Conservation (phyloP, 495 filamentous ascomycete species). For the Penicillium atrosanguineum region DNA sequence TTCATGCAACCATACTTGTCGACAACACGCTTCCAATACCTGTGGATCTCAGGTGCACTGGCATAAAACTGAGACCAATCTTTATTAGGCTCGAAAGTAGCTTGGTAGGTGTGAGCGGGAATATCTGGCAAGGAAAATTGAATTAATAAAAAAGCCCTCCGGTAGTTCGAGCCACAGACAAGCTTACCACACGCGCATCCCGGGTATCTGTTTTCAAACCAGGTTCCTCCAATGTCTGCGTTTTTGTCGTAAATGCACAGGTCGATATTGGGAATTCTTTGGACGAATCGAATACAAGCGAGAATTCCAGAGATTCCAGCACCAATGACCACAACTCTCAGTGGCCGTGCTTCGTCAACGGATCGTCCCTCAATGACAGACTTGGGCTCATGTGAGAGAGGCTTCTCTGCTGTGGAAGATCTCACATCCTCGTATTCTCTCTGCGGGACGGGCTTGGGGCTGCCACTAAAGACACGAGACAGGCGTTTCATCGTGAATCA, state of each 20-base stretch:
- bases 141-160: not conserved
- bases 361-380: slow-evolving; percentile 43
- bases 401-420: not conserved
- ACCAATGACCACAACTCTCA: slow-evolving; percentile 62
- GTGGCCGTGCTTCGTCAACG: slow-evolving; percentile 54
- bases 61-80: slow-evolving; percentile 62
- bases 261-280: slow-evolving; percentile 56
- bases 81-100: slow-evolving; percentile 52
- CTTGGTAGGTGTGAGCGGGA: slow-evolving; percentile 49
- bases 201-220: slow-evolving; percentile 70
- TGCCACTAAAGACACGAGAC: slow-evolving; percentile 11
- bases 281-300: slow-evolving; percentile 57
- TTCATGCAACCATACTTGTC: slow-evolving; percentile 42
- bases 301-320: slow-evolving; percentile 65
- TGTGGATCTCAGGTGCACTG: slow-evolving; percentile 53
- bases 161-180: not conserved
- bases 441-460: not conserved
- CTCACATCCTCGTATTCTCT: not conserved
- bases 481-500: slow-evolving; percentile 13
- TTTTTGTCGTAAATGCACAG: slow-evolving; percentile 80
- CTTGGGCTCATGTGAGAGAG: not conserved
- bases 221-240: slow-evolving; percentile 65
- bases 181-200: slow-evolving; percentile 56
- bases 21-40: slow-evolving; percentile 50
- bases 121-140: slow-evolving; percentile 23